Percentiles rank a stretch among this genome's conserved stretches.
These are phyloP conservation scores for Candolleomyces aberdarensis DNA, from an alignment of 768 basidiomycete genomes.

Conservation along the genomic window DNA sequence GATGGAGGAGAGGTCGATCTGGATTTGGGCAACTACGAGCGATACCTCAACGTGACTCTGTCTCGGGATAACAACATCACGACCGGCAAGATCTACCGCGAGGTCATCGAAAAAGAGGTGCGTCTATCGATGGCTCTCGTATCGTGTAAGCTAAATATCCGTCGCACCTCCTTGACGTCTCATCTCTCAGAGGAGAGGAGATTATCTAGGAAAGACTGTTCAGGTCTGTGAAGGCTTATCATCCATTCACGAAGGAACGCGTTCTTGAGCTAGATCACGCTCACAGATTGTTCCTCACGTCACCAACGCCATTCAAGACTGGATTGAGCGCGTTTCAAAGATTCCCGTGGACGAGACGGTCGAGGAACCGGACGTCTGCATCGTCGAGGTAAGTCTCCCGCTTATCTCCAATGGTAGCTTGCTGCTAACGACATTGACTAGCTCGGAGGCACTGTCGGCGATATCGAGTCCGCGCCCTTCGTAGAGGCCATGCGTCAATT, in stretches of 20 bases:
- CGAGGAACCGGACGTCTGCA: constrained; percentile 93
- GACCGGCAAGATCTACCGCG: constrained; percentile 95
- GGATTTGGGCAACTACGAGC: constrained; percentile 97
- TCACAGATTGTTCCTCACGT: constrained; percentile 89
- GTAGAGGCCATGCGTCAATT: constrained; percentile 99
- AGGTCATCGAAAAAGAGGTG: constrained; percentile 97
- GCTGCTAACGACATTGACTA: constrained; percentile 24
- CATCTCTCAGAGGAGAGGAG: constrained; percentile 62
- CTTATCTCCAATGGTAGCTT: background rate
- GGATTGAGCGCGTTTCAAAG: constrained; percentile 94
- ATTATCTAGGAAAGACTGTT: constrained; percentile 96
- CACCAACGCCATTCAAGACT: constrained; percentile 96
- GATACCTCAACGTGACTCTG: constrained; percentile 93
- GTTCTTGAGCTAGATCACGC: background rate
- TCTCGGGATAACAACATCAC: constrained; percentile 97
- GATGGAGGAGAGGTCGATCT: constrained; percentile 98
- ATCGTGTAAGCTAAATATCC: background rate
- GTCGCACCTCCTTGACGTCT: background rate
- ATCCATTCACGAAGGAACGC: background rate
- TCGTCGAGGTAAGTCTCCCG: constrained; percentile 71
- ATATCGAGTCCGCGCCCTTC: constrained; percentile 98
- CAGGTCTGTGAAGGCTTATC: constrained; percentile 51
- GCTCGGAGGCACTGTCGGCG: constrained; percentile 98
- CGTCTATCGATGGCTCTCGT: constrained; percentile 20
- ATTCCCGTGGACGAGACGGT: constrained; percentile 94